Evolutionary conservation across 176 grass and related monocot genomes (phyloP).

Genomic region (Triticum monococcum): DNA sequence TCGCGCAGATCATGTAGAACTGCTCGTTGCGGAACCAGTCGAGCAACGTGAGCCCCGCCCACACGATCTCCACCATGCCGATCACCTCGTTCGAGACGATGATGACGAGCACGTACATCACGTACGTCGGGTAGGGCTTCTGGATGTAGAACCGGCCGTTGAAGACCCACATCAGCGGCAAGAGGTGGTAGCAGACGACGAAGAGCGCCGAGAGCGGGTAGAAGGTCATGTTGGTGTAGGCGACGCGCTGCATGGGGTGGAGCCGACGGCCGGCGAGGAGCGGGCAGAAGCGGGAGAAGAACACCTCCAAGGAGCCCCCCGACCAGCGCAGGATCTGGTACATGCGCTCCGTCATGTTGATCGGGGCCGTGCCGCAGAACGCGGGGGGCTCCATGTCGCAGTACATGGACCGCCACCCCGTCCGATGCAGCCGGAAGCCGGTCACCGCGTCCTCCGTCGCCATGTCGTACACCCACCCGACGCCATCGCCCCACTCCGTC

Average conservation of each 20-base stretch:
- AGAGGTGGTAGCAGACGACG: constrained; percentile 46
- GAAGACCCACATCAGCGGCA: constrained; percentile 54
- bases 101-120: constrained; percentile 34
- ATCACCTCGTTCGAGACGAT: constrained; percentile 39
- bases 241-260: constrained; percentile 38
- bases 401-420: constrained; percentile 53
- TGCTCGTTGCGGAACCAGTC: constrained; percentile 59
- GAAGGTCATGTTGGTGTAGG: constrained; percentile 53
- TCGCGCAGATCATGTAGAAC: constrained; percentile 55
- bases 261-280: constrained; percentile 38
- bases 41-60: constrained; percentile 43
- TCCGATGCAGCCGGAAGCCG: constrained; percentile 43
- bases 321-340: constrained; percentile 57
- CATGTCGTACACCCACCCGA: constrained; percentile 57
- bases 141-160: constrained; percentile 51
- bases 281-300: constrained; percentile 44
- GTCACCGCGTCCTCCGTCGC: constrained; percentile 50
- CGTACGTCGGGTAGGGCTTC: constrained; percentile 51
- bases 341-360: constrained; percentile 55
- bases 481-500: constrained; percentile 31
- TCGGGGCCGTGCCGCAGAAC: constrained; percentile 45
- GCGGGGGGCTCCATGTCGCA: constrained; percentile 49
- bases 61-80: constrained; percentile 41
- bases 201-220: constrained; percentile 45
- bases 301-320: constrained; percentile 50